Evolutionary conservation across 345 rosid species (phyloP).

Genomic region (Citrus sp.): DNA sequence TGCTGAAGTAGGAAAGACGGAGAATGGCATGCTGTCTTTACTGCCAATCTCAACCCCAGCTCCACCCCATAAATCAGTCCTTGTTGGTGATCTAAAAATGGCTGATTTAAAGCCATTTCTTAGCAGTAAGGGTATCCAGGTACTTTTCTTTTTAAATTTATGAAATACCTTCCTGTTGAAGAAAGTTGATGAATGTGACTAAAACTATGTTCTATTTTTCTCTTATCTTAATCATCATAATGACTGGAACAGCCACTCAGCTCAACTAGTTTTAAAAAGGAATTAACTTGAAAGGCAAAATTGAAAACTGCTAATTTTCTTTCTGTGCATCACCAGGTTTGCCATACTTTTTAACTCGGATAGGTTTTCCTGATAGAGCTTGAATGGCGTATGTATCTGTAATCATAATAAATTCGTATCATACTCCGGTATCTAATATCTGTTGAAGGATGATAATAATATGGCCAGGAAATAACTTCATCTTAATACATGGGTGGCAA

Average conservation of each 20-base stretch:
- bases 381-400: neutral
- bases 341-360: too few species aligned
- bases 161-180: neutral
- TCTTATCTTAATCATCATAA: neutral
- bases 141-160: conserved; percentile 4
- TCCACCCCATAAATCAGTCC: conserved; percentile 77
- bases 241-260: neutral
- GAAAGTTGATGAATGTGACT: neutral
- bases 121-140: conserved; percentile 92
- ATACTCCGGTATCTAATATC: neutral
- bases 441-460: neutral
- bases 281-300: neutral
- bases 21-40: conserved; percentile 57
- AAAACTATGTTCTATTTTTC: neutral
- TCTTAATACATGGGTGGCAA: neutral
- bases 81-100: conserved; percentile 89
- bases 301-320: neutral
- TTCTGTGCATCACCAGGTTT: neutral
- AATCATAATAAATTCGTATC: too few species aligned
- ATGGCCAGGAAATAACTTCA: too few species aligned
- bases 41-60: conserved; percentile 58
- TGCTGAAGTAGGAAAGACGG: conserved; percentile 86
- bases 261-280: neutral
- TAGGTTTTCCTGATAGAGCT: neutral
- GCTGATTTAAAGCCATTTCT: conserved; percentile 94